Evolutionary conservation across 495 filamentous ascomycete genomes (phyloP).

Genomic region (Penicillium parvum): DNA sequence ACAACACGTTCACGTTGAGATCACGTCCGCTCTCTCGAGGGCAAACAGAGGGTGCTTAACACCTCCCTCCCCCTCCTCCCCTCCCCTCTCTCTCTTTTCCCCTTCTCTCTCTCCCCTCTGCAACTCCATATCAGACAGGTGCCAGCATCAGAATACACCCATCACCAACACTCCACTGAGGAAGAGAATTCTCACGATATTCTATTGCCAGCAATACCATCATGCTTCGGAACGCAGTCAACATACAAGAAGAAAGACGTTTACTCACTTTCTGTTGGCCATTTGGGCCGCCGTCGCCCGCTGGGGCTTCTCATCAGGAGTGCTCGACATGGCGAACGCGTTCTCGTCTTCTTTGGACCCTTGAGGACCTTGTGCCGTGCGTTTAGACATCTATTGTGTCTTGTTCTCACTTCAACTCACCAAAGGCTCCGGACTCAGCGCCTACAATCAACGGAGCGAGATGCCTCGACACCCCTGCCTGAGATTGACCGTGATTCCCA

Average conservation of each 20-base stretch:
- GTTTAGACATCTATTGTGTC: constrained; percentile 36
- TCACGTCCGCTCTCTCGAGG: no score
- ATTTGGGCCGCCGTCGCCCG: constrained; percentile 50
- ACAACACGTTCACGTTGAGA: no score
- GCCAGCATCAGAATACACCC: no score
- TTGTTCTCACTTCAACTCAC: background rate
- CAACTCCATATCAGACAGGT: no score
- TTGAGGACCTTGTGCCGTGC: constrained; percentile 33
- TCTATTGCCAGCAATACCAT: no score
- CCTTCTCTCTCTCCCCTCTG: no score
- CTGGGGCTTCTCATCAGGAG: constrained; percentile 44
- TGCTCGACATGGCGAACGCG: constrained; percentile 37
- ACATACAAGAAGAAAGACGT: background rate
- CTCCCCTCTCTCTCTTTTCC: no score
- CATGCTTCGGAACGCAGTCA: no score
- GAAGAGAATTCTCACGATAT: no score
- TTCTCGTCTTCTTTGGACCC: constrained; percentile 28
- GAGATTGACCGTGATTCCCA: constrained; percentile 2
- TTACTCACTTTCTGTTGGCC: constrained; percentile 50
- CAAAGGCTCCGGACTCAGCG: constrained; percentile 1
- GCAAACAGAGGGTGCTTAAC: no score
- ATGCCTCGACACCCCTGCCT: constrained; percentile 3
- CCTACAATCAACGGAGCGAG: background rate
- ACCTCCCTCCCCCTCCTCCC: no score
- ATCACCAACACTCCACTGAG: no score